Evolutionary conservation across 768 basidiomycete genomes (phyloP).

Genomic region (Saitozyma sp.): DNA sequence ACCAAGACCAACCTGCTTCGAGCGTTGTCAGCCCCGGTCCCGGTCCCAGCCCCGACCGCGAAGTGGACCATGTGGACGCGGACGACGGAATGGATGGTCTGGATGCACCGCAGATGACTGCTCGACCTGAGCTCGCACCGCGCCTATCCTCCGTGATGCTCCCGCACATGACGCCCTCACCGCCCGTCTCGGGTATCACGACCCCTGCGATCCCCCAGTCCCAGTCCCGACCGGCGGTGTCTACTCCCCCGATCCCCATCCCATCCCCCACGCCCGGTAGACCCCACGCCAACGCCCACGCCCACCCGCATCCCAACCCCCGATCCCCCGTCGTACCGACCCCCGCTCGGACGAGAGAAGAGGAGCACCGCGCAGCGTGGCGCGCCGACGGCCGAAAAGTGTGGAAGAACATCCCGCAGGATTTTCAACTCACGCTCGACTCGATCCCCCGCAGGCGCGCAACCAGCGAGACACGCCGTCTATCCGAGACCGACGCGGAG

Average conservation of each 20-base stretch:
- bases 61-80: background rate
- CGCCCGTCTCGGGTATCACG: background rate
- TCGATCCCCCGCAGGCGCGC: slow-evolving; percentile 4
- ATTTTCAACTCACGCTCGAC: slow-evolving; percentile 13
- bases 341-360: slow-evolving; percentile 9
- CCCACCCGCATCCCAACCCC: too few species aligned
- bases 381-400: slow-evolving; percentile 19
- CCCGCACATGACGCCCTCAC: slow-evolving; percentile 1
- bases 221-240: background rate
- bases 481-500: background rate
- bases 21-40: background rate
- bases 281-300: background rate
- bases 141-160: slow-evolving; percentile 1
- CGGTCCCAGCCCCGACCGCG: background rate
- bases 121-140: slow-evolving; percentile 9
- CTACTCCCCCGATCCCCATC: background rate
- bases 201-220: background rate
- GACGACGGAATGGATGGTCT: slow-evolving; percentile 3
- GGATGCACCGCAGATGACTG: slow-evolving; percentile 4
- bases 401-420: slow-evolving; percentile 16
- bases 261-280: background rate
- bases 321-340: too few species aligned
- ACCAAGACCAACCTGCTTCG: background rate
- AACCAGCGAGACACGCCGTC: background rate
- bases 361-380: slow-evolving; percentile 24